These are phyloP conservation scores for Paecilomyces fulvus DNA, from an alignment of 2,329 filamentous ascomycete genomes.

Conservation along the genomic window DNA sequence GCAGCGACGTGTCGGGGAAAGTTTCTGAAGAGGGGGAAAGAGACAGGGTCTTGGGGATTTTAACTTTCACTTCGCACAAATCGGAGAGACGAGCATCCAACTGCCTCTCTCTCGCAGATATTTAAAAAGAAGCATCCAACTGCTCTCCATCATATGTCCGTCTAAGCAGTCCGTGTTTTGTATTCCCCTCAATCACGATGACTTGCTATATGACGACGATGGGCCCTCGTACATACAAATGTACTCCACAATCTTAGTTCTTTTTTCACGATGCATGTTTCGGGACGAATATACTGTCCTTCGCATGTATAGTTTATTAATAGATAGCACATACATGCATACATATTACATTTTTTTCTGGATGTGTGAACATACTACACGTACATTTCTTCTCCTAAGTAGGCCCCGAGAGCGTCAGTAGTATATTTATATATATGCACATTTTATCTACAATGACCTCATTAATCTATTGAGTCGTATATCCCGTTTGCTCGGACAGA, in stretches of 20 bases:
- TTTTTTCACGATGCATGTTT: neutral
- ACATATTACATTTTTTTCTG: neutral
- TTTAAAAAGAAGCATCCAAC: slow-evolving; percentile 36
- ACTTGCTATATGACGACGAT: neutral
- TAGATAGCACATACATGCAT: neutral
- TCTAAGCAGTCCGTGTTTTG: neutral
- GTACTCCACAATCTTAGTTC: neutral
- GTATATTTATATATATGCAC: neutral
- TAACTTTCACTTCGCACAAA: slow-evolving; percentile 13
- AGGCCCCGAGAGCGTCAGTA: neutral
- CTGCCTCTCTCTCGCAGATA: slow-evolving; percentile 31
- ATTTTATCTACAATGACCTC: neutral
- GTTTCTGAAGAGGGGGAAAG: neutral
- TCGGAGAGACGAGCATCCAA: slow-evolving; percentile 34
- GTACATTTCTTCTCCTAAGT: neutral
- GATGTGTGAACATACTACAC: neutral
- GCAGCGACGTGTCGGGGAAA: neutral
- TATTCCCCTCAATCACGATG: neutral
- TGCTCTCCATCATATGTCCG: slow-evolving; percentile 25
- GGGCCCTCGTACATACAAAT: neutral
- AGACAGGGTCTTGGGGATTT: neutral
- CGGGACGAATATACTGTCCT: neutral
- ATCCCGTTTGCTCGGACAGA: slow-evolving; percentile 22
- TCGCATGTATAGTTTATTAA: neutral
- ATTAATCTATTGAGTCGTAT: neutral